phyloP scores from a whole-genome alignment of 169 alveolate species.

The Cryptosporidium muris region DNA sequence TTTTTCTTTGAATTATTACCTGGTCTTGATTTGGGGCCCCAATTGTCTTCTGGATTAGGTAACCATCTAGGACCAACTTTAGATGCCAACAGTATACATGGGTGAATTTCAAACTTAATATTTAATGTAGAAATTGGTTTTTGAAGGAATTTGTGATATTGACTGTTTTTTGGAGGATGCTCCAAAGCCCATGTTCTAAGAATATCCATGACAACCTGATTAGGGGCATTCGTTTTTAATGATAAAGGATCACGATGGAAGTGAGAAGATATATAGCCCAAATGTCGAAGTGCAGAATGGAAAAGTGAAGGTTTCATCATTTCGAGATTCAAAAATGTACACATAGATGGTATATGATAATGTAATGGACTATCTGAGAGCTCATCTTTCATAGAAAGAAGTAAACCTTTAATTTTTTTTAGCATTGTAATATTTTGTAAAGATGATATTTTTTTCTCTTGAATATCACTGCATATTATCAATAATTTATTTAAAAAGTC shows the following conservation, averaged over 20 bases:
- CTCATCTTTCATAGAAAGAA: conserved; percentile 73
- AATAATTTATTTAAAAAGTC: conserved; percentile 70
- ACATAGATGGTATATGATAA: conserved; percentile 78
- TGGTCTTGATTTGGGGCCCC: conserved; percentile 82
- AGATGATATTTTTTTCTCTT: neutral
- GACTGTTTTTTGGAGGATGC: conserved; percentile 41
- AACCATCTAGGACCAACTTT: conserved; percentile 75
- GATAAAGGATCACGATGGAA: conserved; percentile 90
- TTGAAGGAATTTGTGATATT: conserved; percentile 11
- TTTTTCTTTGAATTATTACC: neutral
- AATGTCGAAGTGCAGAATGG: conserved; percentile 79
- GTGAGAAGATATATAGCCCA: conserved; percentile 88
- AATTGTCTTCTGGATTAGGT: conserved; percentile 83
- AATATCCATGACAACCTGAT: conserved; percentile 88
- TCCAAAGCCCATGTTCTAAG: conserved; percentile 79
- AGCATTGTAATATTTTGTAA: conserved; percentile 35
- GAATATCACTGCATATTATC: conserved; percentile 69
- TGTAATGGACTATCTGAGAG: conserved; percentile 76
- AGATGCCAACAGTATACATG: conserved; percentile 26
- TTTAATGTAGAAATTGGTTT: conserved; percentile 1
- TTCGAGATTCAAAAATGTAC: conserved; percentile 72
- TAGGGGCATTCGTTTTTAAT: conserved; percentile 88
- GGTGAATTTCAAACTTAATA: conserved; percentile 48
- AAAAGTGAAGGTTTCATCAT: conserved; percentile 74
- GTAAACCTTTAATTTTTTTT: conserved; percentile 45